Conservation (phyloP, 1,139 yeast genomes). For the Pichia sp. region DNA sequence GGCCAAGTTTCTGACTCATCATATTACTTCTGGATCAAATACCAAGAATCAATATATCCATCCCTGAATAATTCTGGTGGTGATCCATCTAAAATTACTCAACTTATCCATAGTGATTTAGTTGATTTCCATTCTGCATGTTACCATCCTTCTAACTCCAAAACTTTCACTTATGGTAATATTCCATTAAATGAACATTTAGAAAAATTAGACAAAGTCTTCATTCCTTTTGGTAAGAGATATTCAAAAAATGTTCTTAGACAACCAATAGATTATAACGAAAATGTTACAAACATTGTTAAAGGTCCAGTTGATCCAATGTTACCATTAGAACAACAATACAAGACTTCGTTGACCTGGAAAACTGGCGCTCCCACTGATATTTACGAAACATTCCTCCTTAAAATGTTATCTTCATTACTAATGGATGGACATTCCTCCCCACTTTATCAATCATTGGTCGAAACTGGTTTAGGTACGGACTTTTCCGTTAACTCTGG, state of each 20-base stretch:
- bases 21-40: conserved; percentile 77
- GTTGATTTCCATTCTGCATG: conserved; percentile 64
- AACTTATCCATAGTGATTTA: conserved; percentile 66
- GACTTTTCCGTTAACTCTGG: conserved; percentile 90
- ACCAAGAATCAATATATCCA: conserved; percentile 81
- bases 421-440: conserved; percentile 90
- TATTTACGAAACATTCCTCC: conserved; percentile 61
- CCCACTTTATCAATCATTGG: conserved; percentile 75
- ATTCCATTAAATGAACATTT: conserved; percentile 62
- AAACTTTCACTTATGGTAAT: conserved; percentile 82
- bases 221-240: conserved; percentile 50
- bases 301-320: conserved; percentile 83
- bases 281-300: conserved; percentile 34
- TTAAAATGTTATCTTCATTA: conserved; percentile 66
- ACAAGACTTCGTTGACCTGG: conserved; percentile 84
- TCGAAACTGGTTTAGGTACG: conserved; percentile 78
- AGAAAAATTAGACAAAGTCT: conserved; percentile 47
- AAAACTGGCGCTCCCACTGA: conserved; percentile 69
- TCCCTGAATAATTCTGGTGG: conserved; percentile 90
- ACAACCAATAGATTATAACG: conserved; percentile 41
- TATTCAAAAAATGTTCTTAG: conserved; percentile 24
- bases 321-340: conserved; percentile 65
- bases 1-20: conserved; percentile 92
- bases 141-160: conserved; percentile 89
- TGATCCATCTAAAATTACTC: conserved; percentile 77